A percentile compares a stretch with the other conserved stretches of the same genome.
phyloP scores from a whole-genome alignment of 2,329 filamentous ascomycete species.

The Apiospora phragmitis region DNA sequence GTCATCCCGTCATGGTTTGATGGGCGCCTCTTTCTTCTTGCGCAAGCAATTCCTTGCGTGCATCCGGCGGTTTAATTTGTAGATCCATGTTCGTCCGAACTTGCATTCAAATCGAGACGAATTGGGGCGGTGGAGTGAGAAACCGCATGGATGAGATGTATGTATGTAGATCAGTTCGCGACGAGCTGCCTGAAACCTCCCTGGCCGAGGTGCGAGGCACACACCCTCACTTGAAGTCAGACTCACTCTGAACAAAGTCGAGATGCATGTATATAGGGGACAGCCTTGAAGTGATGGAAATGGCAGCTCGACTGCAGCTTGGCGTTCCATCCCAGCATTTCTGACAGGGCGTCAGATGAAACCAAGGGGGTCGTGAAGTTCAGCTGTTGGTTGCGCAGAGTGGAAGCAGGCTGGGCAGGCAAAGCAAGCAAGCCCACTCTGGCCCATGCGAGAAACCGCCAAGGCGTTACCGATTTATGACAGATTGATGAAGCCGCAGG shows the following conservation, averaged over 20 bases:
- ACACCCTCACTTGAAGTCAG: not conserved
- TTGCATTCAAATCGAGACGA: not conserved
- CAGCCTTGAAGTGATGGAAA: not conserved
- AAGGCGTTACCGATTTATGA: not conserved
- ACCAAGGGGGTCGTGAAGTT: not conserved
- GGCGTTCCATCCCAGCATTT: not conserved
- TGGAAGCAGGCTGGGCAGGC: not conserved
- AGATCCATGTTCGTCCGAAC: slow-evolving; percentile 8
- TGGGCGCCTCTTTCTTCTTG: not conserved
- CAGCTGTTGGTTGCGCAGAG: not conserved
- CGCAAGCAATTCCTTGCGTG: not conserved
- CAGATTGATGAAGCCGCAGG: not conserved
- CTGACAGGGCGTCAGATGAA: not conserved
- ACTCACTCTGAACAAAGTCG: not conserved
- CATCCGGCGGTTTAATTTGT: not conserved
- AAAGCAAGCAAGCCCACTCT: not conserved
- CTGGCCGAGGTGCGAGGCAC: not conserved
- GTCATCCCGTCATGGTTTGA: not conserved
- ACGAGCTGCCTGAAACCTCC: not conserved
- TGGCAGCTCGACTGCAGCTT: not conserved
- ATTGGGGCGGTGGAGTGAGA: not conserved
- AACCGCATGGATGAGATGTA: not conserved
- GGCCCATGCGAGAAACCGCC: not conserved
- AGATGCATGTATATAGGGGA: not conserved
- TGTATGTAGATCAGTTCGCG: not conserved